Base-by-base conservation (phyloP, 2,329 filamentous ascomycete species). In the Hymenoscyphus fructigenus region DNA sequence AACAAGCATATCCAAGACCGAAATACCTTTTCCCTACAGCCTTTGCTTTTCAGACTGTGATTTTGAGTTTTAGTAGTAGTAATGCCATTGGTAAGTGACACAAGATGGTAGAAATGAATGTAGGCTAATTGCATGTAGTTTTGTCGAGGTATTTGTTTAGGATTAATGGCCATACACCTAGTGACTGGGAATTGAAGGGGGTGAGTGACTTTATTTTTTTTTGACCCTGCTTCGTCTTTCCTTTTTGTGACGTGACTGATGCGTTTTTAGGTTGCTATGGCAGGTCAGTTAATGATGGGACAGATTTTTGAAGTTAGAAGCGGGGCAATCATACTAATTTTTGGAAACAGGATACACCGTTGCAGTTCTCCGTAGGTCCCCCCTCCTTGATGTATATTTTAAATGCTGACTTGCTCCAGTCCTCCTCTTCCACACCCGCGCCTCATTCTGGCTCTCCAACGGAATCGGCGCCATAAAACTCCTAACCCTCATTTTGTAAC, bases 1-100 rank as follows among this genome's bases (percentile, higher is more conserved):
- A 91, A 69, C 88, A 91, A 71, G 85, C 86, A 0, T 91, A 84
- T 67, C 87, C 87, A 0, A 80, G 85, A 0, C 88, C 88, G 0
- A 83, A 80, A 62, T 88, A 86, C 71, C 81, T 91, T 66, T 85
- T 91, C 59, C 86, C 88, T 0, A 85, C 85, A 0, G 80, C 85
- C 0, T 91, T 88, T 72, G 88, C 88, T 0, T 82, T 89, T 2
- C 85, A 88, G 71, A 82, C 83, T 0, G 85, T 90, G 1, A 74
- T 88, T 1, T 76, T 91, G 3, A 89, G 88, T 0, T 91, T 90
- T 68, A 85, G 84, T 67, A 88, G 85, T 68, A 85, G 85, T 50
- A 90, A 91, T 73, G 82, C 86, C 0, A 84, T 90, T 81, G 73
- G 72, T 74, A 62, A 26, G 20, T 50, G 17, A 60, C 2, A 10